Evolutionary conservation across 352 stramenopile genomes (phyloP).

Genomic region (Phytophthora chlamydospora): DNA sequence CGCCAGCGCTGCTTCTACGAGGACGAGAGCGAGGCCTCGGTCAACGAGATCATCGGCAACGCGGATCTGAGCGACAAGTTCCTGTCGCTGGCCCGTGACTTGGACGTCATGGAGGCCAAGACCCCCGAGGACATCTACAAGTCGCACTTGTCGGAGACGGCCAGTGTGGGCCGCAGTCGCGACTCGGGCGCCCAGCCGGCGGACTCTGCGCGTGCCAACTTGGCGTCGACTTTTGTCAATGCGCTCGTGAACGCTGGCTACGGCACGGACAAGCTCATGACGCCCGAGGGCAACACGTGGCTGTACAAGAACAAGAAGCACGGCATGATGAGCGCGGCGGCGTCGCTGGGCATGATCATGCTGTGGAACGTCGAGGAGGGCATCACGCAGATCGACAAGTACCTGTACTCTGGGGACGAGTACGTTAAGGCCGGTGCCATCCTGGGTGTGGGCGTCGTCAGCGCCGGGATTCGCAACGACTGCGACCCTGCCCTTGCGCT

Average conservation of each 20-base stretch:
- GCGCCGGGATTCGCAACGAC: conserved; percentile 95
- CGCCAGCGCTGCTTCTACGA: conserved; percentile 95
- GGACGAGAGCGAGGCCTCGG: conserved; percentile 90
- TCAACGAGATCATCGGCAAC: conserved; percentile 97
- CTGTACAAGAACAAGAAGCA: conserved; percentile 99
- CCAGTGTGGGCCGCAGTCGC: conserved; percentile 72
- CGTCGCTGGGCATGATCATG: conserved; percentile 97
- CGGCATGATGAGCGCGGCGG: conserved; percentile 98
- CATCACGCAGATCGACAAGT: conserved; percentile 99
- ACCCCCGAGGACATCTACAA: conserved; percentile 99
- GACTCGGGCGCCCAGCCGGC: conserved; percentile 84
- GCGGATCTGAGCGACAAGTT: conserved; percentile 97
- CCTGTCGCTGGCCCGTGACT: conserved; percentile 95
- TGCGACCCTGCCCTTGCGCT: conserved; percentile 97
- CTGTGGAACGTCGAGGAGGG: conserved; percentile 99
- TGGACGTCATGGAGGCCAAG: conserved; percentile 98
- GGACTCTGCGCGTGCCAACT: conserved; percentile 97
- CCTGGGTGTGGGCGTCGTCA: conserved; percentile 97
- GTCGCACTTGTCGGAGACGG: conserved; percentile 97
- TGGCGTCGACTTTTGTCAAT: conserved; percentile 99
- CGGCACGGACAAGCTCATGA: conserved; percentile 96
- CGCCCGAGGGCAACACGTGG: conserved; percentile 95
- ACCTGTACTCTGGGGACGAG: conserved; percentile 98
- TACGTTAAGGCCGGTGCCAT: conserved; percentile 98
- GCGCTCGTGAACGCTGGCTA: conserved; percentile 99